Evolutionary conservation across 2,329 filamentous ascomycete genomes (phyloP).

Genomic region (Phaeosphaeriaceae sp.): DNA sequence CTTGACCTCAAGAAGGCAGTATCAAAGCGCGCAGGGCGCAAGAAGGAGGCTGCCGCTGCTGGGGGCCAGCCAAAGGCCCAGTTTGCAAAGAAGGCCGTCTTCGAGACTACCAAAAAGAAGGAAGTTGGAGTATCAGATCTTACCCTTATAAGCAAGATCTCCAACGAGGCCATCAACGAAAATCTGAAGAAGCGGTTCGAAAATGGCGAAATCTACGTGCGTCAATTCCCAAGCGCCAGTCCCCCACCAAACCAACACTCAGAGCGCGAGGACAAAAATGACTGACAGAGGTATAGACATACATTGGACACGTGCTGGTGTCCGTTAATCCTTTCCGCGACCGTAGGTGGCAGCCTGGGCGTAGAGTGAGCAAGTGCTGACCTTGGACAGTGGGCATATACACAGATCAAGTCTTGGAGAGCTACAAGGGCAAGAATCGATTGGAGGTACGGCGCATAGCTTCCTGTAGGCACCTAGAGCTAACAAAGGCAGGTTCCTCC

Average conservation of each 20-base stretch:
- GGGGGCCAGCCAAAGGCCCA: slow-evolving; percentile 56
- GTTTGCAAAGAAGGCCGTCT: slow-evolving; percentile 93
- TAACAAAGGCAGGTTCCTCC: slow-evolving; percentile 68
- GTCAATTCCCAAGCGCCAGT: slow-evolving; percentile 41
- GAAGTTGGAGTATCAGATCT: slow-evolving; percentile 98
- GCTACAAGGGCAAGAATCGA: slow-evolving; percentile 95
- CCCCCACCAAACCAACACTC: slow-evolving; percentile 25
- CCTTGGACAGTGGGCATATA: slow-evolving; percentile 80
- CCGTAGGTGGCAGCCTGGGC: slow-evolving; percentile 55
- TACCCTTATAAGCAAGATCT: slow-evolving; percentile 96
- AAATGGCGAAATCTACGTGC: slow-evolving; percentile 91
- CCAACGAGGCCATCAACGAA: slow-evolving; percentile 98
- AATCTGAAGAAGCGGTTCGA: slow-evolving; percentile 98
- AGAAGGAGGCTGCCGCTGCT: slow-evolving; percentile 59
- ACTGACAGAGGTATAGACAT: slow-evolving; percentile 66
- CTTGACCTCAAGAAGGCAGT: slow-evolving; percentile 52
- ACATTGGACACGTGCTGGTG: slow-evolving; percentile 98
- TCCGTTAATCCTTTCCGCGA: slow-evolving; percentile 98
- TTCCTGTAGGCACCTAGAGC: slow-evolving; percentile 2
- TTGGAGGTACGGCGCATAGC: slow-evolving; percentile 64
- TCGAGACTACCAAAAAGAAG: slow-evolving; percentile 97
- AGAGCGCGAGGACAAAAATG: slow-evolving; percentile 14
- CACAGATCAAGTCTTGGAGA: slow-evolving; percentile 89
- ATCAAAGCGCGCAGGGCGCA: slow-evolving; percentile 65
- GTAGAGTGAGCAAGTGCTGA: slow-evolving; percentile 43